Percentiles rank a stretch among this genome's conserved stretches.
Conservation (phyloP, 768 basidiomycete species). For the Erythrobasidium yunnanense region DNA sequence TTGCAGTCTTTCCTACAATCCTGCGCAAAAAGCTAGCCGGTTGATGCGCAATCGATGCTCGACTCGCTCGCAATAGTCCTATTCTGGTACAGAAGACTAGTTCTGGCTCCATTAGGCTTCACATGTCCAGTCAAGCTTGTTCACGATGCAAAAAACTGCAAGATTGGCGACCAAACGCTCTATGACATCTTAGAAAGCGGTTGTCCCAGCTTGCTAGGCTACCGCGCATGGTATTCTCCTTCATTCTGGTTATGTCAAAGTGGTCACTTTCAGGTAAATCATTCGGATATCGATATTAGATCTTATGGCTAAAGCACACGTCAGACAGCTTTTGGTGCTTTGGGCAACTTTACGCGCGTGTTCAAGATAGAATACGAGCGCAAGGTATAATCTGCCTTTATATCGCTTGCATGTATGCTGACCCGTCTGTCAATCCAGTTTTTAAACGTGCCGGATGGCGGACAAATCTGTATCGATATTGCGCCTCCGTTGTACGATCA, state of each 20-base stretch:
- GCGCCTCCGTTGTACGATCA: constrained; percentile 36
- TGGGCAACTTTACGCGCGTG: constrained; percentile 15
- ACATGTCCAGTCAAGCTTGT: constrained; percentile 9
- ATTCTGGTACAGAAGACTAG: constrained; percentile 14
- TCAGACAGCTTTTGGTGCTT: constrained; percentile 12
- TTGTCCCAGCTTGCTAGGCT: constrained; percentile 10
- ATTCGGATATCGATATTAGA: background rate
- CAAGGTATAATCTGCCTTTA: constrained; percentile 11
- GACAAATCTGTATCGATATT: constrained; percentile 43
- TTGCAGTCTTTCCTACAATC: no score
- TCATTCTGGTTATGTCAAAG: constrained; percentile 15
- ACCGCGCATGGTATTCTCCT: constrained; percentile 17
- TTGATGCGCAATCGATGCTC: constrained; percentile 1
- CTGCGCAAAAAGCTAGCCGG: no score
- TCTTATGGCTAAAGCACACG: background rate
- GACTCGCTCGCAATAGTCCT: background rate
- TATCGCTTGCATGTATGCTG: no score
- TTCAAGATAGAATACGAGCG: constrained; percentile 15
- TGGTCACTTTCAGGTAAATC: constrained; percentile 17
- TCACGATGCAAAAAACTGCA: constrained; percentile 11
- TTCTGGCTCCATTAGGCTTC: constrained; percentile 14
- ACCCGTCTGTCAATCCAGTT: constrained; percentile 35
- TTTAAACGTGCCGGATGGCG: constrained; percentile 45
- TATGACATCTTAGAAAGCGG: background rate
- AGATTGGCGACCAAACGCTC: constrained; percentile 7